Percentiles rank a stretch among this genome's conserved stretches.
phyloP scores from a whole-genome alignment of 345 rosid species.

The Erysimum cheiranthoides region DNA sequence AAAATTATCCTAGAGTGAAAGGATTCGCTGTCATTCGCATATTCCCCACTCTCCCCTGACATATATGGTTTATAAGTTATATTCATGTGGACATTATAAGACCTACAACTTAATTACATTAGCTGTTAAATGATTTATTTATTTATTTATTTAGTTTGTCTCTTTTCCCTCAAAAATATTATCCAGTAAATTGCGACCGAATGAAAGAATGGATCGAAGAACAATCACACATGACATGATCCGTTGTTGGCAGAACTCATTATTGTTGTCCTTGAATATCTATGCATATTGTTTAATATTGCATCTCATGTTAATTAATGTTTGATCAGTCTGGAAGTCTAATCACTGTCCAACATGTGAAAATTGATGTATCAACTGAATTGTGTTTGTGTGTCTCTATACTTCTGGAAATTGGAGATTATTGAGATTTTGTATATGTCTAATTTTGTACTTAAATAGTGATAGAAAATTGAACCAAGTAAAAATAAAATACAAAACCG shows the following conservation, averaged over 20 bases:
- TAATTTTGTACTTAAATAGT: neutral
- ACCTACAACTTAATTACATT: slow-evolving; percentile 14
- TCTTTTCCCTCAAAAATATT: neutral
- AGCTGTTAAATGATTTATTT: slow-evolving; percentile 6
- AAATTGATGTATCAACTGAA: slow-evolving; percentile 12
- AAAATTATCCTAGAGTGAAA: too few relatives aligned
- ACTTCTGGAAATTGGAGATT: neutral
- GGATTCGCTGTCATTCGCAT: neutral
- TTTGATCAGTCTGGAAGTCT: slow-evolving; percentile 32
- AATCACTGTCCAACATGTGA: slow-evolving; percentile 37
- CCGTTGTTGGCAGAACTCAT: slow-evolving; percentile 31
- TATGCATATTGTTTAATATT: slow-evolving; percentile 1
- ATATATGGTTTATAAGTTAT: too few relatives aligned
- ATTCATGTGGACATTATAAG: slow-evolving; percentile 19
- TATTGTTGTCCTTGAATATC: slow-evolving; percentile 20
- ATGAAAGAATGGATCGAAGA: slow-evolving; percentile 14
- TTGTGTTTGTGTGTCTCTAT: neutral
- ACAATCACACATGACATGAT: slow-evolving; percentile 34
- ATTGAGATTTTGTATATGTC: slow-evolving; percentile 8
- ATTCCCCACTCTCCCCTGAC: neutral
- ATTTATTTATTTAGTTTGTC: neutral
- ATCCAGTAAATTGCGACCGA: neutral
- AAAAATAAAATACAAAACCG: neutral
- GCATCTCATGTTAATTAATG: slow-evolving; percentile 12
- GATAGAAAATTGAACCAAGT: neutral